Percentiles rank a stretch among this genome's conserved stretches.
phyloP scores from a whole-genome alignment of 2,329 filamentous ascomycete genomes.

The Monosporascus ibericus region DNA sequence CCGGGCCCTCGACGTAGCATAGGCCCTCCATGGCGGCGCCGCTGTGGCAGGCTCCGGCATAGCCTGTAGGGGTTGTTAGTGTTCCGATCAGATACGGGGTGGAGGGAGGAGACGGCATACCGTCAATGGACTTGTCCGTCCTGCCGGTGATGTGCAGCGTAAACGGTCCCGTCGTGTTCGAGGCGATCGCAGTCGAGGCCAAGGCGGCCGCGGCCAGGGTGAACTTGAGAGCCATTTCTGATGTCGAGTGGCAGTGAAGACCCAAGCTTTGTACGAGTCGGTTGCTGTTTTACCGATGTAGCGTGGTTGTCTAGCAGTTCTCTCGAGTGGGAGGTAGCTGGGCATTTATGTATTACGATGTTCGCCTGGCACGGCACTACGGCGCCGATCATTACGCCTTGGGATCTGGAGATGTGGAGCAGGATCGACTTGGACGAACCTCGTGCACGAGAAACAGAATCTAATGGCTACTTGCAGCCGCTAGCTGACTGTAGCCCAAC shows the following conservation, averaged over 20 bases:
- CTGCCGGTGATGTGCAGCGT: constrained; percentile 17
- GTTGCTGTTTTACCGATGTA: no score
- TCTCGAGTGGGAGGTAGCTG: no score
- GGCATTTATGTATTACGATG: no score
- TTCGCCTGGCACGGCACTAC: no score
- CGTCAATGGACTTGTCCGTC: constrained; percentile 14
- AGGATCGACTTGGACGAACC: background rate
- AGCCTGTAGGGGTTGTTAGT: constrained; percentile 9
- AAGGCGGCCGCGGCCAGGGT: constrained; percentile 5
- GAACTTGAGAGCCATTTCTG: background rate
- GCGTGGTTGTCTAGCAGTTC: no score
- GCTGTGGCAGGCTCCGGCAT: constrained; percentile 15
- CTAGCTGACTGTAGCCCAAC: background rate
- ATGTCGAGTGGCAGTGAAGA: no score
- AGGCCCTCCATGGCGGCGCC: constrained; percentile 17
- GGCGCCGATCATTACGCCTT: background rate
- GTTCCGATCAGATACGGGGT: background rate
- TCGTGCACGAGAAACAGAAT: background rate
- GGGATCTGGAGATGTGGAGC: background rate
- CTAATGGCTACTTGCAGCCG: no score
- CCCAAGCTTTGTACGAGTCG: no score
- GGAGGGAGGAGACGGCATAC: constrained; percentile 5
- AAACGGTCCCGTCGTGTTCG: constrained; percentile 16
- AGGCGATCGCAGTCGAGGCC: constrained; percentile 9
- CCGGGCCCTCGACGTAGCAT: constrained; percentile 12